Evolutionary conservation across 2,329 filamentous ascomycete species (phyloP), one percentile per base, ranked within the genome.

Genomic region (Apiospora saccharicola): DNA sequence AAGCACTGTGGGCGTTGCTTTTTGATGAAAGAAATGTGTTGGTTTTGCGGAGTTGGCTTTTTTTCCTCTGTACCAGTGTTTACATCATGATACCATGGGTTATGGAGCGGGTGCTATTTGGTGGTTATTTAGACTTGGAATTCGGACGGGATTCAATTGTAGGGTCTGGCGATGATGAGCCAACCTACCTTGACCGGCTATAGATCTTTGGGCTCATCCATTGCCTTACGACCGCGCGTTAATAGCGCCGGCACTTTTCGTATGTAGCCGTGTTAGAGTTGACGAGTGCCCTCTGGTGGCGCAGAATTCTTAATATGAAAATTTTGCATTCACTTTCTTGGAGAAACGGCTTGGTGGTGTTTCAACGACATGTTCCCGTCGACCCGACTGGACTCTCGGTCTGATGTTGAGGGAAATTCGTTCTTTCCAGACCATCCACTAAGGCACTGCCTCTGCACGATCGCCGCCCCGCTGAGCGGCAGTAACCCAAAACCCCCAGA

Each of bases 21-120:
- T 71, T 30, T 73, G 47, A 71, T 7, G 34, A 68, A 41, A 57
- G 12, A 34, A 22, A 14, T 30, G 24, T 41, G 24, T 34, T 24
- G 37, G 19, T 46, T 24, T 67, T 64, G 30, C 49, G 44, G 64
- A 64, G 34, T 70, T 24, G n/a, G 22, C 8, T 10, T 14, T 64
- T 70, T 22, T 67, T 70, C 51, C 70, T 41, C 46, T 70, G 37
- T 61, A 69, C 67, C 46, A 64, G 49, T 47, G 51, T 46, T 71
- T 71, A 49, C 71, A 71, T 72, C 61, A 71, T 72, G 71, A 72
- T 72, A 72, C 68, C 71, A 72, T 69, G 71, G 68, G 49, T 70
- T 41, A 30, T 43, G 19, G 37, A 41, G 57, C 57, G 57, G 57
- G 34, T 41, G 57, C 57, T 64, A n/a, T 64, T 64, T 64, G 57